A percentile compares a stretch with the other conserved stretches of the same genome.
These are phyloP conservation scores for Candida bentonensis DNA, from an alignment of 805 yeast genomes.

Conservation along the genomic window DNA sequence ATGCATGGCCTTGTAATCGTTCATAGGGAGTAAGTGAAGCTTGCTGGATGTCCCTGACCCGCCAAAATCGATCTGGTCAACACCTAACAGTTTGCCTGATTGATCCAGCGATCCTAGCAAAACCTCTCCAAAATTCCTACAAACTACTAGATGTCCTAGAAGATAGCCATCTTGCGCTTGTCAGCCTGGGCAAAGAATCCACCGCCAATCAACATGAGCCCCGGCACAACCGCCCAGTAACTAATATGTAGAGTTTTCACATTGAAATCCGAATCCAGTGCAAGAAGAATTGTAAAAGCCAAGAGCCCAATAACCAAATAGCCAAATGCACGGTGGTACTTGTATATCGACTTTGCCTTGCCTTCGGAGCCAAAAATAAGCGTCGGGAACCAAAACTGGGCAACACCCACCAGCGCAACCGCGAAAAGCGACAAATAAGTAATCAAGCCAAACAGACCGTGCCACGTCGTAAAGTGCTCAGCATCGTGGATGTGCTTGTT, in stretches of 20 bases:
- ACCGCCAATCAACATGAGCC: conserved; percentile 5
- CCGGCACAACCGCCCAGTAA: conserved; percentile 4
- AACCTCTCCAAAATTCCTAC: too few species aligned
- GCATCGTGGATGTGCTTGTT: conserved; percentile 16
- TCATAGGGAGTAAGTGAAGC: too few species aligned
- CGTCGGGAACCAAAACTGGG: conserved; percentile 16
- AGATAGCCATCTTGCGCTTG: conserved; percentile 3
- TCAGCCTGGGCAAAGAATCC: conserved; percentile 6
- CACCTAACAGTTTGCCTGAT: too few species aligned
- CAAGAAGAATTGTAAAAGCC: conserved; percentile 10
- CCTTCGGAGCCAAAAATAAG: conserved; percentile 14
- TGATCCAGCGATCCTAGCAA: too few species aligned
- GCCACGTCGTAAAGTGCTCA: conserved; percentile 16
- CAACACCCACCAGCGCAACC: conserved; percentile 13
- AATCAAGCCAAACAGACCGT: conserved; percentile 15
- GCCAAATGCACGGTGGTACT: conserved; percentile 17
- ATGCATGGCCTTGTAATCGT: too few species aligned
- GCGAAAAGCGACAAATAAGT: conserved; percentile 10
- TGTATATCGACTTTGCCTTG: conserved; percentile 16
- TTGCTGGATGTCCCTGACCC: too few species aligned
- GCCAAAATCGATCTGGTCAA: too few species aligned
- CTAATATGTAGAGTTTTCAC: conserved; percentile 9
- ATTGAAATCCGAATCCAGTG: conserved; percentile 12
- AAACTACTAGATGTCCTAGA: too few species aligned
- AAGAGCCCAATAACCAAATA: conserved; percentile 9